Evolutionary conservation across 305 asterid species (phyloP), one percentile per base, ranked within the genome.

Genomic region (Fraxinus platypoda): DNA sequence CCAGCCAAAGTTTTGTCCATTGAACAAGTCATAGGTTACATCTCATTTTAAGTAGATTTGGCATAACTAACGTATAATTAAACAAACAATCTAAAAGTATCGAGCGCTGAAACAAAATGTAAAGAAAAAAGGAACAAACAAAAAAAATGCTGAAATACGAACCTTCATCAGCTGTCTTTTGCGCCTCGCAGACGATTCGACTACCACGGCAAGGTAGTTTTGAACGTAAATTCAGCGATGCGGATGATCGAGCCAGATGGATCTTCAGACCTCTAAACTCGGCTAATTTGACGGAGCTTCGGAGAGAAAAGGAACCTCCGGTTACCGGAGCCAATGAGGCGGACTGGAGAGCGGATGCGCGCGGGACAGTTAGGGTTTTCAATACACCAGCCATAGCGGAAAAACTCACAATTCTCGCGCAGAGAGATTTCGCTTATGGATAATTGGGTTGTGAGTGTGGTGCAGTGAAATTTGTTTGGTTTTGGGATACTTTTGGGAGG

Each of bases 131-230:
- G 11, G 35, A 28, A 49, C 21, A 41, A 15, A 54, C 4, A 3
- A 49, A 11, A 30, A 74, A 26, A 80, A 37, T 62, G 12, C 30
- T 19, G 5, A 77, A 78, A 46, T 72, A 68, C 31, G 17, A 82
- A 94, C 98, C 95, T 86, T 85, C 88, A 11, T 89, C 86, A 37
- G 97, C 90, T 9, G 96, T 87, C 11, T 92, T 86, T 86, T 89
- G 95, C 2, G 98, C 95, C 81, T 94, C 97, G 89, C 97, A 93
- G 33, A 89, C 90, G 85, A 94, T 88, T 77, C 88, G 82, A 57
- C 83, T 76, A 33, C 88, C 90, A 38, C 92, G 85, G 80, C 81
- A 88, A 75, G 81, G 78, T 82, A 84, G 72, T 81, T 81, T 90
- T 3, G 90, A 85, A 33, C 17, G 78, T 23, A 88, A 90, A 68